Conservation (phyloP, 371 early-diverging fungal species). For the Syncephalastrum monosporum region DNA sequence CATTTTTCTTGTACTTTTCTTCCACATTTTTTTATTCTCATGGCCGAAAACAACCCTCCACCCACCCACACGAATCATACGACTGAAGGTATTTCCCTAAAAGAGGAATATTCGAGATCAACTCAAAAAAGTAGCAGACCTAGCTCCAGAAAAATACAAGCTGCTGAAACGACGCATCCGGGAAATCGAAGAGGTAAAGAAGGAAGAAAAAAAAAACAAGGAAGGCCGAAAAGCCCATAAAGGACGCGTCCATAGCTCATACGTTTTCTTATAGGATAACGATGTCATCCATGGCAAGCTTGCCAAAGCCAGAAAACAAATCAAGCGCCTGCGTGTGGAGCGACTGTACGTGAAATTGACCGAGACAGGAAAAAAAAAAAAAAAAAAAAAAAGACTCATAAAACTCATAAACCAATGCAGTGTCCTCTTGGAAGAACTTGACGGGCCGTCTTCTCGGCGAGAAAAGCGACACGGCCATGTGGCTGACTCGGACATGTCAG, state of each 20-base stretch:
- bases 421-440: conserved; percentile 32
- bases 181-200: conserved; percentile 58
- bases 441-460: conserved; percentile 7
- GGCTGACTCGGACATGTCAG: no score
- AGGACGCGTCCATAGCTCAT: neutral
- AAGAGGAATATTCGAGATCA: no score
- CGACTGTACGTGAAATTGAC: conserved; percentile 32
- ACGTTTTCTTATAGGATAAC: conserved; percentile 36
- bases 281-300: conserved; percentile 40
- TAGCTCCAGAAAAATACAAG: conserved; percentile 39
- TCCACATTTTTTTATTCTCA: no score
- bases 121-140: no score
- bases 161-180: conserved; percentile 60
- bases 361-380: neutral
- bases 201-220: neutral
- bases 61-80: no score
- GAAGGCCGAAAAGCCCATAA: neutral
- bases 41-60: no score
- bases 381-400: neutral
- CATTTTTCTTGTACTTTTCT: no score
- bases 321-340: conserved; percentile 44
- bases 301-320: conserved; percentile 41
- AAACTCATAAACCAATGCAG: neutral
- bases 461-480: no score
- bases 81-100: no score